Percentiles rank a stretch among this genome's conserved stretches.
phyloP scores from a whole-genome alignment of 768 basidiomycete genomes.

The Kwoniella dendrophila region DNA sequence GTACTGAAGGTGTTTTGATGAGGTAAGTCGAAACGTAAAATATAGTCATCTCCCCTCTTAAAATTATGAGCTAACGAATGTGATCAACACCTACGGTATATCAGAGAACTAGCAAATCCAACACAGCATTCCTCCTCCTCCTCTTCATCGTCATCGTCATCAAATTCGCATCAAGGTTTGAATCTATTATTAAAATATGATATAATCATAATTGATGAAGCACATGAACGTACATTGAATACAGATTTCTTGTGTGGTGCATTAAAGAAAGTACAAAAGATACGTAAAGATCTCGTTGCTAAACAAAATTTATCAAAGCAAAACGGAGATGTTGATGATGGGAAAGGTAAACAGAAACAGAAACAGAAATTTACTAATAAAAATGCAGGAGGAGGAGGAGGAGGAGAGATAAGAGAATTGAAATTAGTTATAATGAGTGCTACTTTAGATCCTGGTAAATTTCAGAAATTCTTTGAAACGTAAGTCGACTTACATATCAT shows the following conservation, averaged over 20 bases:
- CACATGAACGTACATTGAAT: constrained; percentile 90
- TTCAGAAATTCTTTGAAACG: constrained; percentile 83
- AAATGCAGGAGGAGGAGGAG: constrained; percentile 59
- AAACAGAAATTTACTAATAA: neutral
- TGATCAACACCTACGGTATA: neutral
- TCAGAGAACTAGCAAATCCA: constrained; percentile 43
- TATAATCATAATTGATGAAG: constrained; percentile 90
- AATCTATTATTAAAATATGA: constrained; percentile 74
- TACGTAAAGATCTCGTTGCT: constrained; percentile 61
- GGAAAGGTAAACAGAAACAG: constrained; percentile 25
- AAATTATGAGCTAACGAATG: neutral
- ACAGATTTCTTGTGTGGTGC: constrained; percentile 92
- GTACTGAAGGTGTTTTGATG: constrained; percentile 55
- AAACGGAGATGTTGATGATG: constrained; percentile 3
- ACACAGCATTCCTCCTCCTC: neutral
- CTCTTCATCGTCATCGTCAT: constrained; percentile 7
- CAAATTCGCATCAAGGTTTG: constrained; percentile 7
- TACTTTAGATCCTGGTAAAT: constrained; percentile 92
- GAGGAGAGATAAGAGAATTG: constrained; percentile 64
- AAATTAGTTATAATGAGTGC: constrained; percentile 98
- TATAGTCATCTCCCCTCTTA: neutral
- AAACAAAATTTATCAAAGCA: constrained; percentile 17
- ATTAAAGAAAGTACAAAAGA: constrained; percentile 75
- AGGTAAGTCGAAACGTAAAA: constrained; percentile 43
- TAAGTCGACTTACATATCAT: too few species aligned